Percentiles rank a stretch among this genome's conserved stretches.
Evolutionary conservation across 2,329 filamentous ascomycete species (phyloP).

Genomic region (Penicillium sp.): DNA sequence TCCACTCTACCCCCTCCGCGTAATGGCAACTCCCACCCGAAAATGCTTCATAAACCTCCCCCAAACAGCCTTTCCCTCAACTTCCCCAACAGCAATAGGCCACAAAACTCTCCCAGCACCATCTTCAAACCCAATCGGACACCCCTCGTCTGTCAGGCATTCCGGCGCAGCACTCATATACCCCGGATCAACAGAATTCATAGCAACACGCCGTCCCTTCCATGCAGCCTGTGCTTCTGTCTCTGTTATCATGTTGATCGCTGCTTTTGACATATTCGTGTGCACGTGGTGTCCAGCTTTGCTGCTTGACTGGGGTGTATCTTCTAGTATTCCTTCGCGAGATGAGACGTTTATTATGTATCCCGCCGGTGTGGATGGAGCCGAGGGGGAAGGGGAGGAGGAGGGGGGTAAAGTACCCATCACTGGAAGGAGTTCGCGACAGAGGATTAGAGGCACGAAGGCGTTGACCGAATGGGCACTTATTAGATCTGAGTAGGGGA

Average conservation of each 20-base stretch:
- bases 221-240: slow-evolving; percentile 37
- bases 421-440: slow-evolving; percentile 36
- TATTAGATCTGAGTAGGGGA: slow-evolving; percentile 44
- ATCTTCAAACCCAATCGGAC: slow-evolving; percentile 42
- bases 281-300: slow-evolving; percentile 40
- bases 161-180: slow-evolving; percentile 43
- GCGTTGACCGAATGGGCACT: slow-evolving; percentile 41
- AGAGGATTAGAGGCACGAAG: slow-evolving; percentile 42
- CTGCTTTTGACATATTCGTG: slow-evolving; percentile 45
- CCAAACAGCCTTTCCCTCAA: slow-evolving; percentile 14
- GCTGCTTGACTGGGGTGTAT: slow-evolving; percentile 8
- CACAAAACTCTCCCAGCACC: slow-evolving; percentile 40
- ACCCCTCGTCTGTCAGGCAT: slow-evolving; percentile 27
- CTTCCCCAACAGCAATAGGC: slow-evolving; percentile 33
- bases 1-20: not conserved
- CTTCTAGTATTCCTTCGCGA: slow-evolving; percentile 39
- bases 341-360: slow-evolving; percentile 39
- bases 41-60: slow-evolving; percentile 30
- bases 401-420: not conserved
- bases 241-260: slow-evolving; percentile 45
- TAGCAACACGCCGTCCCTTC: slow-evolving; percentile 31
- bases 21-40: slow-evolving; percentile 13
- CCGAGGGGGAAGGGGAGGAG: not conserved
- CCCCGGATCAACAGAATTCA: slow-evolving; percentile 43
- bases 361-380: not conserved